Evolutionary conservation across 306 rosid species (phyloP).

Genomic region (Echinosophora koreensis): DNA sequence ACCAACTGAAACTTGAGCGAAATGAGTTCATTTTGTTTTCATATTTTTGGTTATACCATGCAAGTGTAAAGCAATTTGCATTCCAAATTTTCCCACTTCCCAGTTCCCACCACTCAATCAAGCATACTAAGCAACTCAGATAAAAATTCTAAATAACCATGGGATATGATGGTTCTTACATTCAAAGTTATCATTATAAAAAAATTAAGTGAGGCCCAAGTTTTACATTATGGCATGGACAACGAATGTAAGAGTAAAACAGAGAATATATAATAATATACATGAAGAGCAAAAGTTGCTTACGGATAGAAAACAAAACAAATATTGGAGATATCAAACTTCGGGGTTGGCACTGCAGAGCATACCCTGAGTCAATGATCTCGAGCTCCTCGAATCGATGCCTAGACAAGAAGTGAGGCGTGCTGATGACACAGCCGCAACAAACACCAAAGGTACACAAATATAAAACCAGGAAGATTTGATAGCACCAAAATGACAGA

Average conservation of each 20-base stretch:
- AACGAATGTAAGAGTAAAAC: neutral
- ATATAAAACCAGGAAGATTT: no score
- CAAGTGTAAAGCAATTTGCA: neutral
- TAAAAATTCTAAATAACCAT: neutral
- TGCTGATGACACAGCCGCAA: slow-evolving; percentile 91
- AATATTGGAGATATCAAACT: slow-evolving; percentile 82
- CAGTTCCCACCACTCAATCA: neutral
- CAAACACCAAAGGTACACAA: no score
- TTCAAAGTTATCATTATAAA: neutral
- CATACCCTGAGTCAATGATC: slow-evolving; percentile 98
- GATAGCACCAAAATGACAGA: no score
- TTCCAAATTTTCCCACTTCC: neutral
- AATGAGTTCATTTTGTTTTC: neutral
- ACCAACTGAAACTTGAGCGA: neutral
- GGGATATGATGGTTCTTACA: neutral
- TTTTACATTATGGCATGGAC: neutral
- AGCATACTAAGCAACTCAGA: neutral
- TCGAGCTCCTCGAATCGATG: slow-evolving; percentile 74
- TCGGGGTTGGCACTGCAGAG: slow-evolving; percentile 98
- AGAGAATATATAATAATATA: neutral
- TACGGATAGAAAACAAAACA: slow-evolving; percentile 69
- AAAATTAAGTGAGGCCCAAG: neutral
- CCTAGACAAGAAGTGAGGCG: slow-evolving; percentile 93
- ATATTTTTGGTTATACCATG: neutral
- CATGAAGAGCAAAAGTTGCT: slow-evolving; percentile 57